phyloP scores from a whole-genome alignment of 2,329 filamentous ascomycete species.

The Microdochium trichocladiopsis region DNA sequence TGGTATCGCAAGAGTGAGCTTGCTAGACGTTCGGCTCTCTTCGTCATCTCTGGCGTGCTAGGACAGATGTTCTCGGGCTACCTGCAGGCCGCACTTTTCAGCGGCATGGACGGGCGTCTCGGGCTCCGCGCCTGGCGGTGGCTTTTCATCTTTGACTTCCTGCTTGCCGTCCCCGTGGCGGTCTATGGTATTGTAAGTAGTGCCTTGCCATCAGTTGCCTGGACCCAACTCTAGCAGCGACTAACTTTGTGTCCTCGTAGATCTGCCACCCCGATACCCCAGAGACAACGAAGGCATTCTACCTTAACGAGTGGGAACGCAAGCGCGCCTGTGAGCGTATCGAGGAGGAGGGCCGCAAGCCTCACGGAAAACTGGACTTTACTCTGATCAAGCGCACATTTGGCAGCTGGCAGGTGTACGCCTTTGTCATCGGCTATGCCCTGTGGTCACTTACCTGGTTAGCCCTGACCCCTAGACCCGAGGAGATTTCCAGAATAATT shows the following conservation, averaged over 20 bases:
- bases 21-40: slow-evolving; percentile 37
- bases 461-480: slow-evolving; percentile 20
- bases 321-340: slow-evolving; percentile 62
- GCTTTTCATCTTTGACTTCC: slow-evolving; percentile 41
- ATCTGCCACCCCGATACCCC: slow-evolving; percentile 35
- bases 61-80: slow-evolving; percentile 36
- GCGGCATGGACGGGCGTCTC: slow-evolving; percentile 36
- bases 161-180: slow-evolving; percentile 6
- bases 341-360: slow-evolving; percentile 41
- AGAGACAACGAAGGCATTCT: slow-evolving; percentile 31
- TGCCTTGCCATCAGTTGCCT: not conserved
- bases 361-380: slow-evolving; percentile 26
- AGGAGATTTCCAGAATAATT: not conserved
- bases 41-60: slow-evolving; percentile 20
- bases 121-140: slow-evolving; percentile 44
- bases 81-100: slow-evolving; percentile 45
- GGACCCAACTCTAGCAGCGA: not conserved
- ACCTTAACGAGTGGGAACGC: slow-evolving; percentile 46
- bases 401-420: slow-evolving; percentile 34
- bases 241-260: slow-evolving; percentile 2
- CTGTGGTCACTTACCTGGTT: slow-evolving; percentile 33
- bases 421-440: slow-evolving; percentile 29
- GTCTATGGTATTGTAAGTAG: slow-evolving; percentile 7
- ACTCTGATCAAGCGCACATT: slow-evolving; percentile 28
- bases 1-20: slow-evolving; percentile 33